Evolutionary conservation across 306 rosid genomes (phyloP).

Genomic region (Aeschynomene evenia): DNA sequence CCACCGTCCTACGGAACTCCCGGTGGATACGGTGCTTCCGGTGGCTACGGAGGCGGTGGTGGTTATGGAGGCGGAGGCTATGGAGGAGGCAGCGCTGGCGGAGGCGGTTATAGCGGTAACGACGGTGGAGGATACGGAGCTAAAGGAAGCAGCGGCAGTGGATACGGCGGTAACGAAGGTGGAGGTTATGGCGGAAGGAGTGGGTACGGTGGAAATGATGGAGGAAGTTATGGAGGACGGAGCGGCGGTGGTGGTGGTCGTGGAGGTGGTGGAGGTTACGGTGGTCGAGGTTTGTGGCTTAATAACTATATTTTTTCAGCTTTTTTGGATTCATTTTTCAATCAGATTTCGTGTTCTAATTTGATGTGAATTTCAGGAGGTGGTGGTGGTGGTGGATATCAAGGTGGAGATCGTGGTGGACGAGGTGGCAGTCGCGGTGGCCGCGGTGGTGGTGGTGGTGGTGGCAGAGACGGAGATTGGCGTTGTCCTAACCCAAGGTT

Average conservation of each 20-base stretch:
- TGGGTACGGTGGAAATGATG: constrained; percentile 43
- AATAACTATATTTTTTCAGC: not conserved
- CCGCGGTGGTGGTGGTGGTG: constrained; percentile 70
- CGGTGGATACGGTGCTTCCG: constrained; percentile 46
- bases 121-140: constrained; percentile 47
- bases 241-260: constrained; percentile 51
- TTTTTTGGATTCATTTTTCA: not conserved
- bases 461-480: constrained; percentile 99
- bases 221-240: constrained; percentile 51
- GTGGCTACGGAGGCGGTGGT: constrained; percentile 54
- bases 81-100: constrained; percentile 33
- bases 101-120: constrained; percentile 43
- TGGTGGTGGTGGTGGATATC: constrained; percentile 65
- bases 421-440: constrained; percentile 64
- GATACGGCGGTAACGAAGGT: constrained; percentile 44
- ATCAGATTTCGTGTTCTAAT: not conserved
- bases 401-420: constrained; percentile 83
- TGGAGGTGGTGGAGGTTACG: constrained; percentile 67
- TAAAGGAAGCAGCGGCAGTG: constrained; percentile 33
- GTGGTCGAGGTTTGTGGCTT: constrained; percentile 73
- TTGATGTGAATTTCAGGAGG: constrained; percentile 49
- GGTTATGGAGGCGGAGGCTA: constrained; percentile 41
- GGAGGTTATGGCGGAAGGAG: constrained; percentile 43
- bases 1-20: constrained; percentile 69
- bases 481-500: constrained; percentile 87